Base-by-base conservation (phyloP, 768 basidiomycete genomes). In the Tylopilus cervinicoccineus region DNA sequence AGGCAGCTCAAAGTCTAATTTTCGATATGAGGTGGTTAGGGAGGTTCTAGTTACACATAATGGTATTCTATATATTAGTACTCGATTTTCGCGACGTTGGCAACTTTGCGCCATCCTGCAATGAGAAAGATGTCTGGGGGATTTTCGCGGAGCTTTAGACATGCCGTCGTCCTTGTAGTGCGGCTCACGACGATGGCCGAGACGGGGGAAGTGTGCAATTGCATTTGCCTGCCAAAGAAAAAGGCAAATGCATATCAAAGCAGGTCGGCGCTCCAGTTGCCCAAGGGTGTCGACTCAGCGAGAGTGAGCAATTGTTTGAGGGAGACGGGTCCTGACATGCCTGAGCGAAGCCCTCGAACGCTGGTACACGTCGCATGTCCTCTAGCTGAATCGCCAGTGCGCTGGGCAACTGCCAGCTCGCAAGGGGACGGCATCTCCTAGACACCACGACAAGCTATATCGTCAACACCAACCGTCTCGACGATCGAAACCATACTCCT, bases 391-490 rank as follows among this genome's bases (percentile, higher is more conserved):
- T 66, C 39, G 76, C 72, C 24, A 57, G 58, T 19, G 68, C 61
- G 50, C 63, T 61, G 11, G 72, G 62, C 80, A 83, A 81, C 36
- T 62, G 63, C n/a, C n/a, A n/a, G n/a, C 10, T 70, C 57, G 54
- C 80, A 82, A 24, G 81, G 79, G 1, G 73, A 67, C 17, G 77
- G 63, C 20, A 78, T 66, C 38, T 79, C 76, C 83, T 84, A 51
- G 20, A 50, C 10, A 14, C 12, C 5, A 29, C 13, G 13, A 31
- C 27, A 10, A 36, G 9, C 26, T 9, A 27, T 9, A 9, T 23
- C 32, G 31, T 61, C 38, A 58, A 48, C 20, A 32, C 20, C 14
- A 7, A 27, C 20, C 19, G 5, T 27, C 6, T 28, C 22, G 7
- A 32, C 6, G n/a, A 23, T 39, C 19, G 13, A n/a, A n/a, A n/a